Evolutionary conservation across 306 rosid species (phyloP), one percentile per base, ranked within the genome.

Genomic region (Gynostemma pentaphyllum): DNA sequence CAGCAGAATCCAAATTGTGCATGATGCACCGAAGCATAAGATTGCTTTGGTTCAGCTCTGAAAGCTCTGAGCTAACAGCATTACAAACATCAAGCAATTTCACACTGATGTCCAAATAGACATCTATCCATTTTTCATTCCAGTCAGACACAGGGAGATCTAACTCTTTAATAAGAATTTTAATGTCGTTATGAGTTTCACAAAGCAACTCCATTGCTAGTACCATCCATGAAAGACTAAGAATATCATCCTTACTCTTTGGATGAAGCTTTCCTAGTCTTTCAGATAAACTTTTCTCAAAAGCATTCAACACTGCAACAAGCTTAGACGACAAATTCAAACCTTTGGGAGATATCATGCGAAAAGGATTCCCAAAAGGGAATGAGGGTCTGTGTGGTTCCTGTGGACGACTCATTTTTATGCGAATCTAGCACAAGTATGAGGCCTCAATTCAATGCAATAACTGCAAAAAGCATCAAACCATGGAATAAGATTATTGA

Each of bases 121-220:
- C 86, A 41, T 87, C 88, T 46, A 82, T 75, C 97, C 94, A 87
- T 55, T 85, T 85, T 68, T 87, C 94, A 39, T 87, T 86, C 97
- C 97, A 90, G 30, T 75, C 78, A 68, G 72, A 69, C 32, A 81
- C 76, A 0, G 97, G 94, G 19, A 85, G 87, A 10, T 85, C 90
- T 23, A 90, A 85, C 22, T 76, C 82, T 22, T 72, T 50, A 27
- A 87, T 78, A 9, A 90, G 83, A 23, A 34, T 67, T 55, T 69
- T 74, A 27, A 87, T 66, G 66, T 85, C 90, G 44, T 68, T 84
- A 47, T 82, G 87, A 15, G 87, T 74, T 74, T 86, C 87, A 71
- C 79, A 80, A 57, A 90, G 87, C 3, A 85, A 81, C 68, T 76
- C 75, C 80, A 82, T 79, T 1, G 95, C 97, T 12, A 30, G 57